Conservation (phyloP, 1,139 yeast genomes). For the Ogataea hybrid region DNA sequence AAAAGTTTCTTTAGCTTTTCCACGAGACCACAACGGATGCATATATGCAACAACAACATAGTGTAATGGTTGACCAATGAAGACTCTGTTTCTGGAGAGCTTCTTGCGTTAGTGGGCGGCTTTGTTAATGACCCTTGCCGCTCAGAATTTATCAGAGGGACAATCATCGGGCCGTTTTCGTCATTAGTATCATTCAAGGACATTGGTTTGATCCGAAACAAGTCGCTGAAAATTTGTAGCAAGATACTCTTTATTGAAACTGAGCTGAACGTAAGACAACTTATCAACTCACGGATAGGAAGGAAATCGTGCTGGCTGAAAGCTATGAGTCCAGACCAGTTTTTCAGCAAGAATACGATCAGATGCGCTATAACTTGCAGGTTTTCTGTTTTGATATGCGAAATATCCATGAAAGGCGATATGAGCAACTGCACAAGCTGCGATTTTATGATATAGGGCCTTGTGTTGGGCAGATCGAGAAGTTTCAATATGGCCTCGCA, state of each 20-base stretch:
- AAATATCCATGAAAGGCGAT: conserved; percentile 62
- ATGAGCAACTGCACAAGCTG: conserved; percentile 62
- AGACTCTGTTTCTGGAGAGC: conserved; percentile 27
- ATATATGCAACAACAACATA: conserved; percentile 53
- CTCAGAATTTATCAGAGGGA: conserved; percentile 6
- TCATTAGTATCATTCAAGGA: conserved; percentile 46
- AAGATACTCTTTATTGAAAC: conserved; percentile 57
- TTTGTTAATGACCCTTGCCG: background rate
- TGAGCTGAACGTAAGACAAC: conserved; percentile 60
- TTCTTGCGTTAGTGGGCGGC: conserved; percentile 9
- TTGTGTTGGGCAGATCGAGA: conserved; percentile 57
- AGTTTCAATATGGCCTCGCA: conserved; percentile 55
- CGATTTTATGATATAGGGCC: conserved; percentile 58
- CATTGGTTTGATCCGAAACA: conserved; percentile 58
- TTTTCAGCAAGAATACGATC: conserved; percentile 59
- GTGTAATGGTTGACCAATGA: conserved; percentile 54
- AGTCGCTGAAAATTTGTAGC: conserved; percentile 69
- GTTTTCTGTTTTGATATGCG: conserved; percentile 49
- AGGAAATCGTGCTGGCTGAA: conserved; percentile 58
- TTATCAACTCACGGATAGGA: conserved; percentile 56
- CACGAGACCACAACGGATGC: conserved; percentile 57
- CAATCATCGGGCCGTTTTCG: conserved; percentile 1
- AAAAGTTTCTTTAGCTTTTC: conserved; percentile 48
- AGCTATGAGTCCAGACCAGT: conserved; percentile 76
- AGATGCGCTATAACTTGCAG: conserved; percentile 64